Base-by-base conservation (phyloP, 805 yeast genomes). In the Wickerhamomyces sydowiorum region DNA sequence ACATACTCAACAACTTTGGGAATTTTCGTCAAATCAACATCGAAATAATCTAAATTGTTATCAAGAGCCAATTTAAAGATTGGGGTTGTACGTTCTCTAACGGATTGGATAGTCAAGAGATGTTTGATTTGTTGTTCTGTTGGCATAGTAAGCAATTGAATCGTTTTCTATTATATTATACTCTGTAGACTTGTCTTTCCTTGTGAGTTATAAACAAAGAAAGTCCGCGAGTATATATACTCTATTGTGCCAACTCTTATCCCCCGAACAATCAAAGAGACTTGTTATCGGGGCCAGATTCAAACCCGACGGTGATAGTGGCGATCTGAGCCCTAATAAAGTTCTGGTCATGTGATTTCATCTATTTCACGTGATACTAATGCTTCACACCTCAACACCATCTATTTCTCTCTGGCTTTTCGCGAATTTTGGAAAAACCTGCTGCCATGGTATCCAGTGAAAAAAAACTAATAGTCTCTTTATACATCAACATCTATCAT, bases 71-170 rank as follows among this genome's bases (percentile, higher is more conserved):
- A 60, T 7, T 60, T 47, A 45, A 66, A 66, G 24, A 79, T 75
- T 28, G 69, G 62, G 0, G 61, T 48, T 7, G 77, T 67, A 18
- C 77, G 70, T 42, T 71, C 80, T 48, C 85, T 67, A 3, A 79
- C 84, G 0, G 83, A 75, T 23, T 62, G 60, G 36, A 79, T 75
- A n/a, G 77, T 64, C 21, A 70, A 62, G 7, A 78, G 56, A 41
- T 75, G 72, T 24, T 49, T 44, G 12, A 37, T 31, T 13, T 22
- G 20, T 19, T 39, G 41, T 12, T 46, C 45, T 14, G 33, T 32
- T 20, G 43, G 34, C 46, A 46, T 46, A 3, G 18, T 25, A n/a
- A n/a, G 6, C 8, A 21, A 15, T 20, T 6, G 37, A 10, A 13
- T 15, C 5, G 9, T 6, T 20, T 21, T 8, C 7, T 28, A 28